Base-by-base conservation (phyloP, 169 alveolate genomes). In the Plasmodium vinckei region DNA sequence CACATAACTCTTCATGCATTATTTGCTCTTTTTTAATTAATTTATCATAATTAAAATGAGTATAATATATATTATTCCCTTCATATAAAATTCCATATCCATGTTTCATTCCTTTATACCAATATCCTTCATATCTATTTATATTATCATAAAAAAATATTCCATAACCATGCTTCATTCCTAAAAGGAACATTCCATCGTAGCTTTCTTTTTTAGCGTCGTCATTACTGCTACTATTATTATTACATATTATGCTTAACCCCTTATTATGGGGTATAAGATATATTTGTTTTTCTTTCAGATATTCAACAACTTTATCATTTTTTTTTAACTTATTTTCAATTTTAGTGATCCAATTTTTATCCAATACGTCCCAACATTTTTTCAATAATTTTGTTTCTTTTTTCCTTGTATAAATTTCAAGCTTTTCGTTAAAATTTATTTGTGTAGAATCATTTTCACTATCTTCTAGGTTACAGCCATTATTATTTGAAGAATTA, bases 91-190 rank as follows among this genome's bases (percentile, higher is more conserved):
- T 68, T 5, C 84, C 89, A 79, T 65, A 49, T 42, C 89, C 89
- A 61, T 79, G 89, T 70, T 79, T 79, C 89, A 79, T 79, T 67
- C 89, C 89, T 49, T 84, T 54, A 47, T 61, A 70, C 82, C 82
- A 79, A 60, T 79, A 79, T 19, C 89, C 89, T 65, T 79, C 89
- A 65, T 79, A 79, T 67, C 89, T 51, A 27, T 79, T 79, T 79
- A 59, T 42, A 61, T 65, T 25, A 67, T 60, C 89, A 79, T 65
- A 79, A 57, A 79, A 70, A 53, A 46, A 79, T 79, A 79, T 65
- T 15, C 89, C 89, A 65, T 79, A 79, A 51, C 89, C 89, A 57
- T 79, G 84, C 68, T 79, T 79, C 89, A 79, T 59, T 39, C 89
- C 89, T 46, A 79, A 79, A 46, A 79, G 68, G 56, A 79, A 79